Percentiles rank a stretch among this genome's conserved stretches.
Conservation (phyloP, 257 asterid species). For the Nicotiana otophora region DNA sequence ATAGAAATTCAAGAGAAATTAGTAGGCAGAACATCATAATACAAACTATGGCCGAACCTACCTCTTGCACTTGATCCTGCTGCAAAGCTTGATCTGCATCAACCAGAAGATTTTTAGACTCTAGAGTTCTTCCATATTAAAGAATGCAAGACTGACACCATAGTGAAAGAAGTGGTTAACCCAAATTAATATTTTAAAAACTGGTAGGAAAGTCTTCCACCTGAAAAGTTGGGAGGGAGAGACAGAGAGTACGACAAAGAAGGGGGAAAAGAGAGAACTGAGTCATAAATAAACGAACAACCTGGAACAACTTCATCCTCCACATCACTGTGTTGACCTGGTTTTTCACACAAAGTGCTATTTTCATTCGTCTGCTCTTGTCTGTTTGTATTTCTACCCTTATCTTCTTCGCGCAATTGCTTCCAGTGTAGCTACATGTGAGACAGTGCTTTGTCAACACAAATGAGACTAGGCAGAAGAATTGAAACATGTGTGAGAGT, state of each 20-base stretch:
- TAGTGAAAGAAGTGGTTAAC: not conserved
- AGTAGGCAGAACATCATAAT: not conserved
- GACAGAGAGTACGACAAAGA: not conserved
- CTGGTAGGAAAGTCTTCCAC: not conserved
- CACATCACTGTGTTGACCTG: not conserved
- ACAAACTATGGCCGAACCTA: not conserved
- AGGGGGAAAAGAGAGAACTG: not conserved
- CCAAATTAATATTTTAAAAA: not conserved
- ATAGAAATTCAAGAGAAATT: not conserved
- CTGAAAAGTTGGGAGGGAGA: not conserved
- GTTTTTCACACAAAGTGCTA: not conserved
- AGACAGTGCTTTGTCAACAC: not conserved
- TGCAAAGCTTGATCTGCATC: slow-evolving; percentile 12
- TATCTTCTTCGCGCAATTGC: not conserved
- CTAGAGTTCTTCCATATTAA: slow-evolving; percentile 1
- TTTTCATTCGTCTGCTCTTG: slow-evolving; percentile 2
- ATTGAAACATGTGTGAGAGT: not conserved
- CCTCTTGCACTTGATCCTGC: slow-evolving; percentile 15
- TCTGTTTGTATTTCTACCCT: not conserved
- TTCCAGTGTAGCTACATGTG: slow-evolving; percentile 11
- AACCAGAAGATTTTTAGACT: not conserved
- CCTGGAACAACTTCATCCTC: slow-evolving; percentile 10
- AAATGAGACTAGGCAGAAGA: not conserved
- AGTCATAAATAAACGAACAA: not conserved
- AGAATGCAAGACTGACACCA: not conserved